Base-by-base conservation (phyloP, 768 basidiomycete species). In the Gautieria morchelliformis region DNA sequence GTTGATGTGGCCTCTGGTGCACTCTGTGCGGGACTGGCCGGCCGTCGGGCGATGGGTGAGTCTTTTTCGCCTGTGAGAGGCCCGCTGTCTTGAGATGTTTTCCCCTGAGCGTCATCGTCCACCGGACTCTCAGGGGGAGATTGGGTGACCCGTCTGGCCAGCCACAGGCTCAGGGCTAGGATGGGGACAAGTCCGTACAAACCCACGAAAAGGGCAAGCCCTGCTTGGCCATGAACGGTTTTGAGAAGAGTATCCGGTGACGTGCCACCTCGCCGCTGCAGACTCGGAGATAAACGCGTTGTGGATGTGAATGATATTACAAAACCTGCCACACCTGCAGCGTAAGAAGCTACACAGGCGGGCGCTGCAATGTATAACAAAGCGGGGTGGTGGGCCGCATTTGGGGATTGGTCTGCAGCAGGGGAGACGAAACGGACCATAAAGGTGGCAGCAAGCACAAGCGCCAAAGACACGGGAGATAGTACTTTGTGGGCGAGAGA, bases 161-260 rank as follows among this genome's bases (percentile, higher is more conserved):
- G 7, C 59, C 58, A 58, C 15, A 27, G 27, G 30, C 12, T 30
- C 24, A 61, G 27, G 5, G 52, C 52, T 19, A 60, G 24, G 27
- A 62, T 37, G 27, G 64, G 64, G 10, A 63, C 30, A 32, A 64
- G n/a, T 17, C 47, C 59, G 55, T 88, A 90, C 20, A 89, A 69
- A 40, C 74, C 75, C 41, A 80, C 58, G 65, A 85, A 87, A 15
- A 91, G 76, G 17, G 77, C 77, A 44, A 90, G 70, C 35, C 86
- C 85, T 1, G 78, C 82, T 65, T 75, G 73, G 33, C 84, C 80
- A 64, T 91, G 89, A 8, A 68, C 65, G 1, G 89, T 89, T 58
- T 70, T 73, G 46, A 89, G 74, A 58, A 70, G 52, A 15, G 62
- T 51, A 44, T 64, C 60, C 42, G 68, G 61, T 12, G 72, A 65